phyloP scores from a whole-genome alignment of 352 stramenopile species.

The Globisporangium alternatum region DNA sequence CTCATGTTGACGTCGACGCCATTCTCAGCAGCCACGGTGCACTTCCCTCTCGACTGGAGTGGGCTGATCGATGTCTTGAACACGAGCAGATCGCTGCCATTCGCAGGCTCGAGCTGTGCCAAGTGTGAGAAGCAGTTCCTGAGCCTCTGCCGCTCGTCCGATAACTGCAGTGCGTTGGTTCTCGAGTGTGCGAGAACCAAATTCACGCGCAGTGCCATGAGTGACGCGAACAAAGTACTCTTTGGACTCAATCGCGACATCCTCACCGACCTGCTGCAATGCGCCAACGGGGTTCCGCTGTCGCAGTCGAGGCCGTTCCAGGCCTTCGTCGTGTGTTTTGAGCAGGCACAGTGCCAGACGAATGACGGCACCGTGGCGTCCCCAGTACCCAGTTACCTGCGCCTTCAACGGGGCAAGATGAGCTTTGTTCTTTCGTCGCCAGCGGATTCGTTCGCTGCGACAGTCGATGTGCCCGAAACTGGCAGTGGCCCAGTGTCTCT shows the following conservation, averaged over 20 bases:
- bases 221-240: background rate
- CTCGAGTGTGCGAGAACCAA: conserved; percentile 1
- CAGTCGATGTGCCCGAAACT: background rate
- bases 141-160: background rate
- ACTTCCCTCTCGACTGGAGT: conserved; percentile 11
- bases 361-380: background rate
- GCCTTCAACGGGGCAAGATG: conserved; percentile 8
- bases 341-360: conserved; percentile 13
- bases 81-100: background rate
- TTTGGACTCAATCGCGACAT: background rate
- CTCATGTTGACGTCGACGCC: background rate
- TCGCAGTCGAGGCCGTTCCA: background rate
- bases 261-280: background rate
- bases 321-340: conserved; percentile 13
- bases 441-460: background rate
- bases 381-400: conserved; percentile 8
- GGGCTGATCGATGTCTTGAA: background rate
- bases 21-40: background rate
- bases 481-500: background rate
- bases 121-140: conserved; percentile 12
- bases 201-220: background rate
- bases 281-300: background rate
- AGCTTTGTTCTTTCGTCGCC: background rate
- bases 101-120: background rate
- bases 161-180: background rate